Base-by-base conservation (phyloP, 352 stramenopile genomes). In the Plasmopara viticola region DNA sequence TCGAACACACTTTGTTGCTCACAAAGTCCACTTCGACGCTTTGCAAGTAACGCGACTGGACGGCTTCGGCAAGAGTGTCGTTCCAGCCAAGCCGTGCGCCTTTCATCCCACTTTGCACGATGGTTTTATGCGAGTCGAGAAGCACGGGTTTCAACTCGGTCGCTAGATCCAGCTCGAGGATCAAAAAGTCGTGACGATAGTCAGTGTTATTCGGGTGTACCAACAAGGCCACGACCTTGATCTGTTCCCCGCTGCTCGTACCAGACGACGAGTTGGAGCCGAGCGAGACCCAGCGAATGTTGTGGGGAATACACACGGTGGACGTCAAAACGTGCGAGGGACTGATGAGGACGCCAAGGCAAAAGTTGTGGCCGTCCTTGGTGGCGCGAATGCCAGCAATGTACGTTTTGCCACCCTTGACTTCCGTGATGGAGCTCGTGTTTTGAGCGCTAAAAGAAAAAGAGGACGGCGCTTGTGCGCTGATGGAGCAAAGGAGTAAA, bases 281-380 rank as follows among this genome's bases (percentile, higher is more conserved):
- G 14, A 87, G 42, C 2, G 68, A 70, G 0, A 74, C 74, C 57
- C 72, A 83, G 9, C 62, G 58, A 53, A 80, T 77, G n/a, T 60
- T 53, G 42, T 67, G 65, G 10, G 47, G 35, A 35, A 70, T 67
- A 51, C 74, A 88, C 50, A 69, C 68, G 20, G 74, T 66, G 4
- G 64, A 50, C 5, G 58, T 70, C 5, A 70, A n/a, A n/a, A 70
- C 62, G 43, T 78, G 68, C 5, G 28, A 67, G 0, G 78, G 58
- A 4, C 59, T 53, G 59, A 87, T 84, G 45, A 89, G 74, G 41
- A 46, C 50, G 15, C 62, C 62, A 1, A 47, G 35, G 42, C 62
- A 70, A 14, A 68, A 67, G 39, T 70, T 70, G 38, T 30, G 8
- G 47, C 51, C 66, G 25, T 64, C 61, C 10, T 58, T 50, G 10